phyloP scores from a whole-genome alignment of 2,329 filamentous ascomycete genomes.

The Aspergillus caelatus region DNA sequence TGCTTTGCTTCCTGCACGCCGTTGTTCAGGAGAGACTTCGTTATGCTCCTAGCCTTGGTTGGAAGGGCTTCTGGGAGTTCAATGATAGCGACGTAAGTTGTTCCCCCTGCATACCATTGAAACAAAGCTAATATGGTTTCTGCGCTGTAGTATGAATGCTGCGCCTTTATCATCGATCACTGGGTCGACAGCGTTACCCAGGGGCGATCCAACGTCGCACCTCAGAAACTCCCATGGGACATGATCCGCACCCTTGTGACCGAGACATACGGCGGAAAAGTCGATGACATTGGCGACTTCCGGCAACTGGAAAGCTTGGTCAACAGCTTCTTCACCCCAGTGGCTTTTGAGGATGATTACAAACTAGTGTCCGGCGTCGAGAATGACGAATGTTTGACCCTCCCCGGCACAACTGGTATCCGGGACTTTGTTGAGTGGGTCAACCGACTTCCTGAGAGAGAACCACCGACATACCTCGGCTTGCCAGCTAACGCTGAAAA shows the following conservation, averaged over 20 bases:
- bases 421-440: conserved; percentile 91
- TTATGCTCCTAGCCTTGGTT: conserved; percentile 90
- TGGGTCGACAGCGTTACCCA: conserved; percentile 85
- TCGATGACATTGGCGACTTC: conserved; percentile 89
- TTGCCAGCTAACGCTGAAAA: conserved; percentile 97
- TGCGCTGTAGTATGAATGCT: conserved; percentile 81
- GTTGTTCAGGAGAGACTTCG: conserved; percentile 93
- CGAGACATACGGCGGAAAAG: conserved; percentile 97
- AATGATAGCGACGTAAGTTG: conserved; percentile 94
- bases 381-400: conserved; percentile 64
- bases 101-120: conserved; percentile 1
- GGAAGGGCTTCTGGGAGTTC: conserved; percentile 99
- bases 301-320: conserved; percentile 73
- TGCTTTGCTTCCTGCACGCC: conserved; percentile 92
- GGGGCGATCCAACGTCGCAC: conserved; percentile 88
- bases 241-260: conserved; percentile 88
- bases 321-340: conserved; percentile 74
- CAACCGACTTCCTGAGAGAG: conserved; percentile 85
- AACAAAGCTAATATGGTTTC: conserved; percentile 24
- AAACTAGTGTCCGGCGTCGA: conserved; percentile 75
- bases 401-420: conserved; percentile 80
- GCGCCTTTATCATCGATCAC: conserved; percentile 89
- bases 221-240: conserved; percentile 93
- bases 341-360: conserved; percentile 90
- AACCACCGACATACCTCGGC: conserved; percentile 93